Percentiles rank a stretch among this genome's conserved stretches.
Conservation (phyloP, 306 rosid species). For the Prunus mira region DNA sequence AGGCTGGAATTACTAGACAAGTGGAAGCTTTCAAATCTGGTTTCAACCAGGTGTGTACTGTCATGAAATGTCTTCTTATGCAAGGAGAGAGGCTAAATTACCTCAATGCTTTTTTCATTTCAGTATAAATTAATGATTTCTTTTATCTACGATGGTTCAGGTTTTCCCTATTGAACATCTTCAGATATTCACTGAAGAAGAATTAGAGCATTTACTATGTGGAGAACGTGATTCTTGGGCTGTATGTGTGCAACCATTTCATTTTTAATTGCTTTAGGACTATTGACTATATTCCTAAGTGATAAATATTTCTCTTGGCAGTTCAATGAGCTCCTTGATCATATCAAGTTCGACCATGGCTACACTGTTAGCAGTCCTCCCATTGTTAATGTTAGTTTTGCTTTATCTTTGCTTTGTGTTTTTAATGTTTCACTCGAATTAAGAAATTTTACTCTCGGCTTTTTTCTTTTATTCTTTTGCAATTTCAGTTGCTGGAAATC, state of each 20-base stretch:
- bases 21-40: constrained; percentile 92
- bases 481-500: constrained; percentile 78
- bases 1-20: constrained; percentile 79
- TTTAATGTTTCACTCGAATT: constrained; percentile 7
- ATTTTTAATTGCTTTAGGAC: neutral
- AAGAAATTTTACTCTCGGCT: neutral
- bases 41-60: constrained; percentile 66
- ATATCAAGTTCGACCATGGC: constrained; percentile 93
- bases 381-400: constrained; percentile 57
- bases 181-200: constrained; percentile 70
- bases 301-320: constrained; percentile 27
- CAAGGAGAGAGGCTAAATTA: neutral
- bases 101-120: neutral
- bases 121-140: neutral
- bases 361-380: constrained; percentile 98
- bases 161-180: constrained; percentile 81
- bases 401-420: neutral
- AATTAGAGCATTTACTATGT: constrained; percentile 79
- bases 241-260: constrained; percentile 47
- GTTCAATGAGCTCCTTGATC: constrained; percentile 79
- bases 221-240: constrained; percentile 90
- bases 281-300: constrained; percentile 7
- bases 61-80: constrained; percentile 1
- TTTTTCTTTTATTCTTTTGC: constrained; percentile 14
- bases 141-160: constrained; percentile 36